These are phyloP conservation scores for Eucalyptus guilfoylei DNA, from an alignment of 345 rosid genomes.

Conservation along the genomic window DNA sequence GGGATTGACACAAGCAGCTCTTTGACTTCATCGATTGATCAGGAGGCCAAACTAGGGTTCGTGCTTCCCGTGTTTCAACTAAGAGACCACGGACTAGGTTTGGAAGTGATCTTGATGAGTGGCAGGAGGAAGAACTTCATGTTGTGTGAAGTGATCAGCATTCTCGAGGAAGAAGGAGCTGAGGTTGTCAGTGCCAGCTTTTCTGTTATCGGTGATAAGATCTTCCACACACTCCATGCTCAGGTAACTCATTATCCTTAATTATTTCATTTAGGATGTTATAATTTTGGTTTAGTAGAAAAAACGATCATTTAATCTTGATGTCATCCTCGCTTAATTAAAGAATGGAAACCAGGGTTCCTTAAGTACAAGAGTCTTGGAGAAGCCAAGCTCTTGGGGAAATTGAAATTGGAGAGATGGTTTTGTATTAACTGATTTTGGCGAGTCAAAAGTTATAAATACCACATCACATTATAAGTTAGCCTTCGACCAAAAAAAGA, in stretches of 20 bases:
- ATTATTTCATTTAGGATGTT: neutral
- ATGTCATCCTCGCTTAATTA: neutral
- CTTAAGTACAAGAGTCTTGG: neutral
- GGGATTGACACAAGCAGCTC: neutral
- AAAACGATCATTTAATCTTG: neutral
- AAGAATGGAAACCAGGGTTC: neutral
- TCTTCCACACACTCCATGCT: constrained; percentile 45
- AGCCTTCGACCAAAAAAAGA: no score
- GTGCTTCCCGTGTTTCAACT: constrained; percentile 20
- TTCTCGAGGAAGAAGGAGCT: constrained; percentile 50
- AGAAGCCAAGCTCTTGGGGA: neutral
- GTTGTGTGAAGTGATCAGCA: constrained; percentile 18
- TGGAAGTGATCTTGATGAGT: constrained; percentile 27
- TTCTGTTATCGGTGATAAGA: constrained; percentile 22
- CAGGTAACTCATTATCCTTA: constrained; percentile 10
- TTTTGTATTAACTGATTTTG: neutral
- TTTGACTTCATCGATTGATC: neutral
- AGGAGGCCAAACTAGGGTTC: neutral
- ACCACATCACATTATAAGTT: neutral
- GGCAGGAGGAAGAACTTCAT: constrained; percentile 23
- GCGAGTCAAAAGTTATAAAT: neutral
- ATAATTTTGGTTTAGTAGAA: neutral
- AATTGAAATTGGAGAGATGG: neutral
- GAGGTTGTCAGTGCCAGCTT: constrained; percentile 35
- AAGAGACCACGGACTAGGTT: constrained; percentile 18